phyloP scores from a whole-genome alignment of 805 yeast species.

The Barnettozyma populi region DNA sequence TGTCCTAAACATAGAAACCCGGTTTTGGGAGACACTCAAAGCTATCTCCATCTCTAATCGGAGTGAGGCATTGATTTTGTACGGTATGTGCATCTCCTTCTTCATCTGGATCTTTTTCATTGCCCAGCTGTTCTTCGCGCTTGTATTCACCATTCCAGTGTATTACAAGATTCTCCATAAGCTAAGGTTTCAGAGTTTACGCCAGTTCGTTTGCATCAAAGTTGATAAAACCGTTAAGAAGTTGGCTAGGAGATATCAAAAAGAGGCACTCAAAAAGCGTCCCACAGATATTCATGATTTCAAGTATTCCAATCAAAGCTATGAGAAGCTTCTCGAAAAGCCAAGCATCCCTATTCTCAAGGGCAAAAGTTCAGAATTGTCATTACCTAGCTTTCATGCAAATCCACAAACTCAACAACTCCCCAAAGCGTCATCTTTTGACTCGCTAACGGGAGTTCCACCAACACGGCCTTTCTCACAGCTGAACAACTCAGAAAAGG shows the following conservation, averaged over 20 bases:
- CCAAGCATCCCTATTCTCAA: conserved; percentile 10
- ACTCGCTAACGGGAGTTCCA: conserved; percentile 1
- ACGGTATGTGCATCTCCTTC: conserved; percentile 73
- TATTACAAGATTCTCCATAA: conserved; percentile 38
- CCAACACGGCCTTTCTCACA: conserved; percentile 7
- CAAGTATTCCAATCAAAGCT: not conserved
- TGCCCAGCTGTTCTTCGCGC: conserved; percentile 47
- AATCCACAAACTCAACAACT: not conserved
- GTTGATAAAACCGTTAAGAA: conserved; percentile 53
- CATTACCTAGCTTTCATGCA: not conserved
- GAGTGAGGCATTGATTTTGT: conserved; percentile 63
- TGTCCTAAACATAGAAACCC: conserved; percentile 33
- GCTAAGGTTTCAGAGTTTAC: conserved; percentile 38
- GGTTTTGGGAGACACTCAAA: conserved; percentile 39
- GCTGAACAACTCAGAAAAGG: not conserved
- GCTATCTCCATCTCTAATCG: conserved; percentile 55
- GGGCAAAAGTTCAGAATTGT: not conserved
- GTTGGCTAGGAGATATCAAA: conserved; percentile 39
- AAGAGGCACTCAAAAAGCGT: conserved; percentile 25
- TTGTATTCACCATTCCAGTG: conserved; percentile 47
- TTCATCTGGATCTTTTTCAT: conserved; percentile 69
- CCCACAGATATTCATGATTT: not conserved
- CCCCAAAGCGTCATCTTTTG: conserved; percentile 5
- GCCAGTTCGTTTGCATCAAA: conserved; percentile 54
- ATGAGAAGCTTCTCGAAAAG: conserved; percentile 1